Evolutionary conservation across 768 basidiomycete species (phyloP), one percentile per base, ranked within the genome.

Genomic region (Mycena amicta): DNA sequence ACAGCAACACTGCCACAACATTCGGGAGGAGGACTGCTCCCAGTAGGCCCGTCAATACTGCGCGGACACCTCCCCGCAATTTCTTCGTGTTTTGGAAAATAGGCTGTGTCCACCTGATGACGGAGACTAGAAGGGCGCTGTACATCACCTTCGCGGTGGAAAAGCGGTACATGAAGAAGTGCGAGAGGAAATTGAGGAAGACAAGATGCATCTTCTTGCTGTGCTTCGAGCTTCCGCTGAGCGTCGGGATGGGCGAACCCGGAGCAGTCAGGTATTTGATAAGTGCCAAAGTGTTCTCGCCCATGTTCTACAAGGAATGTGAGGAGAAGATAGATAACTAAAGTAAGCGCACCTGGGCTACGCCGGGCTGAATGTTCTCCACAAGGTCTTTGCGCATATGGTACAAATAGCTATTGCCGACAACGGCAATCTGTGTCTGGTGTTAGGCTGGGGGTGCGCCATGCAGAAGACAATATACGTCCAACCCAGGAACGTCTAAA

Each of bases 351-450:
- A 75, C 76, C 66, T 83, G 89, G 1, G 93, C 87, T 1, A 93
- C 90, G 12, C 95, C 95, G 5, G 83, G 74, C 67, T 94, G 80
- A 52, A 96, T 93, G 67, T 95, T 87, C 66, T 92, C 88, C 6
- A 93, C 88, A 3, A 89, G 63, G 72, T 96, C 94, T 82, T 92
- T 92, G 49, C 90, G 86, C 76, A 93, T 98, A 72, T 98, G 95
- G 68, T 97, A 98, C 53, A 93, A 76, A 70, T 97, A 98, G 64
- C 91, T 92, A 71, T 96, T 92, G 15, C 93, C 92, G 3, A 96
- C 87, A 26, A 96, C 76, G 0, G 95, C 95, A 83, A 96, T 93
- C 91, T 93, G 28, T 55, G 59, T 47, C 40, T 53, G 20, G 25
- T 41, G 54, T 29, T 13, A 52, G 6, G 20, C 53, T 22, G 20